Evolutionary conservation across 2,329 filamentous ascomycete species (phyloP), one percentile per base, ranked within the genome.

Genomic region (Aspergillus ruber): DNA sequence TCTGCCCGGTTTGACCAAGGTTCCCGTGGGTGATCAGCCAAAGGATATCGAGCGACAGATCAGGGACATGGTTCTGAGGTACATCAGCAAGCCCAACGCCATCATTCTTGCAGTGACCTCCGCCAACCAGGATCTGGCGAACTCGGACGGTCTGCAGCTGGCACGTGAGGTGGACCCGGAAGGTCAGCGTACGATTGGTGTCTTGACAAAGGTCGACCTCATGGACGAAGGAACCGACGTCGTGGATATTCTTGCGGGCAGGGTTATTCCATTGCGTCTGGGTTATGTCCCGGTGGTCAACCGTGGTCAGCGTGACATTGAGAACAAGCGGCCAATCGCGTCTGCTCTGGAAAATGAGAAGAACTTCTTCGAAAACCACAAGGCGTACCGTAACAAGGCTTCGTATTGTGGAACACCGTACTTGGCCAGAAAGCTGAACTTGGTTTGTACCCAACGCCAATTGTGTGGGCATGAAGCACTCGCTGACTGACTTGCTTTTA

Each of bases 181-280:
- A 68, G 93, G 93, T 64, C 91, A 97, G 74, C 83, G 93, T 67
- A 98, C 93, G 43, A 98, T 98, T 57, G 93, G 93, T 80, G 93
- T 98, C 52, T 79, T 98, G 61, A 97, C 91, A 60, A 98, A 98
- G 79, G 90, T 98, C 52, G 93, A 98, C 74, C 74, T 98, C 65
- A 98, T 98, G 93, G 93, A 98, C 69, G 89, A 95, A 21, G 93
- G 93, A 47, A 98, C 93, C 45, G 93, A 98, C 64, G 93, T 97
- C 38, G 91, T 98, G 57, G 93, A 98, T 72, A 98, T 98, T 75
- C 79, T 98, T 63, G 94, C 93, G 56, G 94, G 94, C 50, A 86
- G 93, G 62, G 94, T 98, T 68, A 98, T 98, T 68, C 93, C 93
- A 35, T 77, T 98, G 59, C 83, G 93, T 53, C 75, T 98, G 58